phyloP scores from a whole-genome alignment of 352 stramenopile species.

The Blastocystis sp. region DNA sequence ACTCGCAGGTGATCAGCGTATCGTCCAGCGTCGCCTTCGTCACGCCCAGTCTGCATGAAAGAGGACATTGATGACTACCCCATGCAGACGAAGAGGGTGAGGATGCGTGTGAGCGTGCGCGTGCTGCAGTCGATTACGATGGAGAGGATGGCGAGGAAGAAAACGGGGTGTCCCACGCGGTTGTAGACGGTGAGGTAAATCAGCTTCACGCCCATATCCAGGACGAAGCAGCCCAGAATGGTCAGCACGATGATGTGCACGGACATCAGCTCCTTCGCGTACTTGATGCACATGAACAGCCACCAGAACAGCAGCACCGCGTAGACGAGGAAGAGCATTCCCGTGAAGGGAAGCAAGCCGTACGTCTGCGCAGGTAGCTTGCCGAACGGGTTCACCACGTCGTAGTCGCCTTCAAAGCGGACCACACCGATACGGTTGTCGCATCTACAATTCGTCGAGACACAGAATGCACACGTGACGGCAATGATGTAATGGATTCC shows the following conservation, averaged over 20 bases:
- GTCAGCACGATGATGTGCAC: conserved; percentile 25
- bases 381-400: conserved; percentile 4
- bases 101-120: conserved; percentile 7
- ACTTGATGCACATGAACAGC: not conserved
- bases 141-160: not conserved
- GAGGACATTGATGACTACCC: not conserved
- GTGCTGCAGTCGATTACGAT: conserved; percentile 12
- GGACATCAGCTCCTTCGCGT: conserved; percentile 7
- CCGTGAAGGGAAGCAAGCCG: conserved; percentile 9
- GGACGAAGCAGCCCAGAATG: not conserved
- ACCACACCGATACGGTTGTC: not conserved
- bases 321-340: not conserved
- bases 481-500: not conserved
- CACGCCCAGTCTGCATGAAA: conserved; percentile 33
- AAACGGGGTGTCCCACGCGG: not conserved
- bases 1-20: conserved; percentile 3
- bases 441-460: not conserved
- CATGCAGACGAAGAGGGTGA: conserved; percentile 37
- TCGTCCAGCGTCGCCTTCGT: conserved; percentile 31
- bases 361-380: not conserved
- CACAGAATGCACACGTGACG: not conserved
- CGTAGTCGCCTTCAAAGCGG: not conserved
- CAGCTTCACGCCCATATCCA: not conserved
- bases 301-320: not conserved
- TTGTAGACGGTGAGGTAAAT: conserved; percentile 5